These are phyloP conservation scores for Singerocomus inundabilis DNA, from an alignment of 1,284 basidiomycete genomes.

Conservation along the genomic window DNA sequence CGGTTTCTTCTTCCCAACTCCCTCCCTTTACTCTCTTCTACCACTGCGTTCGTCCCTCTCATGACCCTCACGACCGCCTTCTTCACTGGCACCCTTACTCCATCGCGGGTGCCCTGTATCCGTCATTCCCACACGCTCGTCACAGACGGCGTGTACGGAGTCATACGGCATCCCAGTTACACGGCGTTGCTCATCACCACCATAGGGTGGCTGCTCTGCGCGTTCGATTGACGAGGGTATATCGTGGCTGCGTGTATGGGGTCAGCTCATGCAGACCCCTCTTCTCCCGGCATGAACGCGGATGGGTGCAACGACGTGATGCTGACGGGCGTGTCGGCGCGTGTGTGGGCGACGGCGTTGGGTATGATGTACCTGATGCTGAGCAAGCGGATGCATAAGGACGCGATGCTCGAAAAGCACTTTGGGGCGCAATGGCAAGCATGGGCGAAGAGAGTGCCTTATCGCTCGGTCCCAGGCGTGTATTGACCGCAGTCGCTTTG, in stretches of 20 bases:
- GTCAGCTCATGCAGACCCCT: background rate
- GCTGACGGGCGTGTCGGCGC: background rate
- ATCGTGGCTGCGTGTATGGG: background rate
- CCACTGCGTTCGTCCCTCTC: background rate
- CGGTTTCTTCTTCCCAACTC: background rate
- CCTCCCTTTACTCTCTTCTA: background rate
- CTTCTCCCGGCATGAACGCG: too few relatives aligned
- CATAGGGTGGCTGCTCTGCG: slow-evolving; percentile 9
- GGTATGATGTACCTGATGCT: background rate
- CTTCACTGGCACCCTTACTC: slow-evolving; percentile 7
- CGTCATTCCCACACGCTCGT: slow-evolving; percentile 27
- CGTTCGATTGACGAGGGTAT: slow-evolving; percentile 7
- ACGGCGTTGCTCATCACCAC: background rate
- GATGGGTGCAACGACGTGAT: background rate
- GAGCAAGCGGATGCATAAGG: slow-evolving; percentile 22
- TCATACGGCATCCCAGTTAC: slow-evolving; percentile 35
- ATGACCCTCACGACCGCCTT: slow-evolving; percentile 1
- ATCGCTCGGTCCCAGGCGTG: slow-evolving; percentile 39
- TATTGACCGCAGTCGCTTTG: slow-evolving; percentile 25
- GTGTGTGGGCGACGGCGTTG: background rate
- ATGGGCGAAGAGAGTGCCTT: slow-evolving; percentile 40
- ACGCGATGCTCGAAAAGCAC: slow-evolving; percentile 36
- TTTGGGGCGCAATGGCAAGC: slow-evolving; percentile 42
- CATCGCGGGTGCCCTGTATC: slow-evolving; percentile 18
- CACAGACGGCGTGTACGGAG: slow-evolving; percentile 25